phyloP scores from a whole-genome alignment of 176 grass and related monocot genomes.

The Saccharum officinarum region DNA sequence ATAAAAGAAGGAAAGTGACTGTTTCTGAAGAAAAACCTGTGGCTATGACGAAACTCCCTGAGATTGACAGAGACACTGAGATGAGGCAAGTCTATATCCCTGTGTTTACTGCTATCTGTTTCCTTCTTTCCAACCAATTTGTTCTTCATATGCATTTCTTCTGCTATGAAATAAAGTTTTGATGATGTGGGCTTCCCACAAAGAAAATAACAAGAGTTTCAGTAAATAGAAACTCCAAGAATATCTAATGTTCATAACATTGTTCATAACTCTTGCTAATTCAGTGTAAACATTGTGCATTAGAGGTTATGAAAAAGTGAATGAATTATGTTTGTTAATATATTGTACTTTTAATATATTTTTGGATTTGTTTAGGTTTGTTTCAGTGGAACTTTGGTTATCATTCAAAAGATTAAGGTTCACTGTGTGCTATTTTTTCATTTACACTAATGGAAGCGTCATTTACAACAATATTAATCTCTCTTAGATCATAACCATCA shows the following conservation, averaged over 20 bases:
- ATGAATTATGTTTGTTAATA: not conserved
- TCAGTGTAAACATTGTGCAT: not conserved
- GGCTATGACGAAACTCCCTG: constrained; percentile 21
- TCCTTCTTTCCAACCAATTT: not conserved
- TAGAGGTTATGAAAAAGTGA: not conserved
- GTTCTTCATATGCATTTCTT: constrained; percentile 18
- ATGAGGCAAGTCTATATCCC: constrained; percentile 32
- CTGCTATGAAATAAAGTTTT: not conserved
- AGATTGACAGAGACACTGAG: constrained; percentile 49
- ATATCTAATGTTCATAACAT: not conserved
- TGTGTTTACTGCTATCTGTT: not conserved
- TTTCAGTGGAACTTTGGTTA: not conserved
- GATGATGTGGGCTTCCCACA: not conserved
- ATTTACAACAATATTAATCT: constrained; percentile 3
- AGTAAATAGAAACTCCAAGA: not conserved
- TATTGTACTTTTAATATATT: constrained; percentile 11
- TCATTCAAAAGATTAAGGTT: not conserved
- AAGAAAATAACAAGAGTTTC: not conserved
- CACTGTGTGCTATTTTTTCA: not conserved
- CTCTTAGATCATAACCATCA: constrained; percentile 1
- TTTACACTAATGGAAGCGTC: not conserved
- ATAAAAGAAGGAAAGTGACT: constrained; percentile 39
- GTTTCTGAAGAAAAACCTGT: constrained; percentile 25
- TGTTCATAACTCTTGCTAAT: constrained; percentile 1
- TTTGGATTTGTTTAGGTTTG: not conserved